Percentiles rank a stretch among this genome's conserved stretches.
These are phyloP conservation scores for Wilhelminamyces savonicus DNA, from an alignment of 805 yeast species.

Conservation along the genomic window DNA sequence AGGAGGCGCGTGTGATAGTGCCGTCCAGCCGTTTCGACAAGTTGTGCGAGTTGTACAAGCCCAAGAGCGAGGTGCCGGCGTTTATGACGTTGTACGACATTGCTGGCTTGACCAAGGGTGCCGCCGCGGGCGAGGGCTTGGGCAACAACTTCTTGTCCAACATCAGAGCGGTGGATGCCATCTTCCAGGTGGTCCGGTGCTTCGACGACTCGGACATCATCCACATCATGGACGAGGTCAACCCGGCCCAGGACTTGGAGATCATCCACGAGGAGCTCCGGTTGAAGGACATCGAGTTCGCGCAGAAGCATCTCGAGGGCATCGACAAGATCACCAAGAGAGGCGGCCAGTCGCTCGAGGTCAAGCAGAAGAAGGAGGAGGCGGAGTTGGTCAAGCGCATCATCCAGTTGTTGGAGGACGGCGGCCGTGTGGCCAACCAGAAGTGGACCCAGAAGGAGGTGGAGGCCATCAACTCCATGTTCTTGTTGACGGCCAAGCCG, in stretches of 20 bases:
- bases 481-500: conserved; percentile 91
- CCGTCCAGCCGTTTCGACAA: conserved; percentile 85
- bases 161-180: conserved; percentile 96
- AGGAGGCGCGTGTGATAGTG: conserved; percentile 92
- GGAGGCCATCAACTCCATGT: conserved; percentile 80
- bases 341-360: conserved; percentile 87
- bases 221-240: conserved; percentile 88
- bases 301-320: conserved; percentile 72
- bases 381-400: conserved; percentile 67
- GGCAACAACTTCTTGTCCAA: conserved; percentile 97
- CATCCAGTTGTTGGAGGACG: conserved; percentile 71
- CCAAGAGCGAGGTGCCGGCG: conserved; percentile 87
- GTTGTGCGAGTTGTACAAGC: conserved; percentile 66
- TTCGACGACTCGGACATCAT: conserved; percentile 97
- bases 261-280: conserved; percentile 89
- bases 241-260: conserved; percentile 91
- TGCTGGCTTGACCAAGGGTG: conserved; percentile 97
- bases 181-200: conserved; percentile 95
- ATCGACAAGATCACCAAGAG: conserved; percentile 74
- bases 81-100: conserved; percentile 90
- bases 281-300: conserved; percentile 94
- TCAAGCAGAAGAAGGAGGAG: conserved; percentile 83
- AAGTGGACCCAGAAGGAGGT: conserved; percentile 89
- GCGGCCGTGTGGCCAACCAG: conserved; percentile 83
- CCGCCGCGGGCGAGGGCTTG: conserved; percentile 93